These are phyloP conservation scores for Epichloe glyceriae DNA, from an alignment of 2,329 filamentous ascomycete species.

Conservation along the genomic window DNA sequence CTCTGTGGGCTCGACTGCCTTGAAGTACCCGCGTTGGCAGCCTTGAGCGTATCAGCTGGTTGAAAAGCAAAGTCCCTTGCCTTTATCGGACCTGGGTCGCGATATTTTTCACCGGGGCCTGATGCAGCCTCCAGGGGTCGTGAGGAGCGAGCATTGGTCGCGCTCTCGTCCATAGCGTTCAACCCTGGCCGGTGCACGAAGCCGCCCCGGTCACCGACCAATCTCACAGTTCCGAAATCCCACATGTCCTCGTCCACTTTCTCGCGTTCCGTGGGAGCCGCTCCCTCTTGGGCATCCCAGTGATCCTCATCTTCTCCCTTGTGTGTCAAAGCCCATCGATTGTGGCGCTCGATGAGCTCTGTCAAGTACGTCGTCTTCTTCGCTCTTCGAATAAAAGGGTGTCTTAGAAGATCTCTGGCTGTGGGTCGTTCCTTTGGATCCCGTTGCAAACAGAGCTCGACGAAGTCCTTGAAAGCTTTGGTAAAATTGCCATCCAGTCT, in stretches of 20 bases:
- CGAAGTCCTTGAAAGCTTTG: slow-evolving; percentile 72
- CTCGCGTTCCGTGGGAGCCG: slow-evolving; percentile 40
- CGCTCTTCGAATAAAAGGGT: slow-evolving; percentile 79
- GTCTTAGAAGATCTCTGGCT: slow-evolving; percentile 74
- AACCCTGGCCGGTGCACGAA: slow-evolving; percentile 42
- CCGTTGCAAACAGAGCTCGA: slow-evolving; percentile 71
- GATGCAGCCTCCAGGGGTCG: slow-evolving; percentile 34
- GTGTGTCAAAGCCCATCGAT: slow-evolving; percentile 73
- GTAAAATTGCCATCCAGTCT: slow-evolving; percentile 69
- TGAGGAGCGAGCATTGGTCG: slow-evolving; percentile 60
- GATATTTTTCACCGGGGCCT: slow-evolving; percentile 39
- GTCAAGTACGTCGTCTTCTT: slow-evolving; percentile 96
- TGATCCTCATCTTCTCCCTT: slow-evolving; percentile 56
- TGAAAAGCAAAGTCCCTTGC: slow-evolving; percentile 30
- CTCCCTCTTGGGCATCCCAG: slow-evolving; percentile 41
- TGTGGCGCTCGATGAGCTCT: slow-evolving; percentile 84
- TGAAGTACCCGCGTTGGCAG: slow-evolving; percentile 31
- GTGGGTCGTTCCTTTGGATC: slow-evolving; percentile 82
- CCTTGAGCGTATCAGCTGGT: slow-evolving; percentile 43
- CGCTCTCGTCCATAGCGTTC: slow-evolving; percentile 66
- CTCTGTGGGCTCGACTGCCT: slow-evolving; percentile 48
- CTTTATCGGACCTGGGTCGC: slow-evolving; percentile 41
- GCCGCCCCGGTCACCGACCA: slow-evolving; percentile 55
- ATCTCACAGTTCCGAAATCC: slow-evolving; percentile 94
- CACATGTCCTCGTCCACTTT: slow-evolving; percentile 72